Conservation (phyloP, 441 rosid genomes). For the Flueggea neowawraea region DNA sequence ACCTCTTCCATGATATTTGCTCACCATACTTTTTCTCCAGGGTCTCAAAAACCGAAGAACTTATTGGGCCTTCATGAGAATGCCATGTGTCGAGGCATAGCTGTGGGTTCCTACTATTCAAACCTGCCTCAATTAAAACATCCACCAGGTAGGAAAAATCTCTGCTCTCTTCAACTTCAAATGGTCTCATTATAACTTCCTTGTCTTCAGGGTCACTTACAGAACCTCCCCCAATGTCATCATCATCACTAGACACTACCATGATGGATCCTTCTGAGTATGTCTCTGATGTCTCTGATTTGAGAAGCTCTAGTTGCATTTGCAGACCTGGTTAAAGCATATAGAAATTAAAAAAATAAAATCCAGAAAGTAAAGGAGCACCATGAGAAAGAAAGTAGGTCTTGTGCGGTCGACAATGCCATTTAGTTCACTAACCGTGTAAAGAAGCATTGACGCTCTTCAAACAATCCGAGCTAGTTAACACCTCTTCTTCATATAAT, state of each 20-base stretch:
- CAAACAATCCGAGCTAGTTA: slow-evolving; percentile 28
- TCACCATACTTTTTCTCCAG: slow-evolving; percentile 75
- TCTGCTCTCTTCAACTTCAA: slow-evolving; percentile 39
- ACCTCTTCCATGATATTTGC: slow-evolving; percentile 58
- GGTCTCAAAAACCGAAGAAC: slow-evolving; percentile 46
- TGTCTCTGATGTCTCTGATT: slow-evolving; percentile 45
- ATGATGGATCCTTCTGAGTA: slow-evolving; percentile 52
- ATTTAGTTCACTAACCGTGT: slow-evolving; percentile 36
- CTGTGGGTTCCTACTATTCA: slow-evolving; percentile 20
- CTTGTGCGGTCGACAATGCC: no score
- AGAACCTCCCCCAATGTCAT: slow-evolving; percentile 31
- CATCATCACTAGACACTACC: slow-evolving; percentile 55
- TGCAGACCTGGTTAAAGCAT: slow-evolving; percentile 34
- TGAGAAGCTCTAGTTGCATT: slow-evolving; percentile 42
- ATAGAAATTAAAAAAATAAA: slow-evolving; percentile 1
- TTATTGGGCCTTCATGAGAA: slow-evolving; percentile 33
- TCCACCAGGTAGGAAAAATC: slow-evolving; percentile 69
- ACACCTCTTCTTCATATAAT: slow-evolving; percentile 29
- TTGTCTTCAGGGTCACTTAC: slow-evolving; percentile 23
- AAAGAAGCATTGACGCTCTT: slow-evolving; percentile 21
- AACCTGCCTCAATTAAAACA: slow-evolving; percentile 57
- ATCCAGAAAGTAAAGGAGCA: neutral
- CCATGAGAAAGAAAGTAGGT: neutral
- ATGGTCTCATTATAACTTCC: slow-evolving; percentile 19
- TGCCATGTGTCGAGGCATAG: slow-evolving; percentile 18